A percentile compares a stretch with the other conserved stretches of the same genome.
Evolutionary conservation across 768 basidiomycete species (phyloP).

Genomic region (Naganishia friedmannii): DNA sequence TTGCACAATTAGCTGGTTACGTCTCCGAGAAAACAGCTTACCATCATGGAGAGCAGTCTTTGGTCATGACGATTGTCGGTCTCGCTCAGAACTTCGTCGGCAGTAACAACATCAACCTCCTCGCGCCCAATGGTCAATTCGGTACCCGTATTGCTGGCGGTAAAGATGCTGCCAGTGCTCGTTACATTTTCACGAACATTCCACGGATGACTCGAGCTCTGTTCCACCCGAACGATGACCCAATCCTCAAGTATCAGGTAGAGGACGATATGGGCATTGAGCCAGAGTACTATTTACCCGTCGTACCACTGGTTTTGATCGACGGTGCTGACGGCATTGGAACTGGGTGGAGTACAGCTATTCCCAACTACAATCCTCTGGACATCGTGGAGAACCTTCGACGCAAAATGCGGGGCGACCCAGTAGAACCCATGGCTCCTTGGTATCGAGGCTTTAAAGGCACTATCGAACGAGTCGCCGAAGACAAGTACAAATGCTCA

Average conservation of each 20-base stretch:
- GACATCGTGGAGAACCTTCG: conserved; percentile 87
- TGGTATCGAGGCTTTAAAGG: conserved; percentile 97
- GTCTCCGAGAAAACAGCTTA: conserved; percentile 90
- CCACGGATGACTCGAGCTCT: conserved; percentile 69
- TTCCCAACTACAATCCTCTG: conserved; percentile 86
- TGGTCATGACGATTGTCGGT: conserved; percentile 85
- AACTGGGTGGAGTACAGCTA: conserved; percentile 91
- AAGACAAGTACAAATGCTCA: conserved; percentile 71
- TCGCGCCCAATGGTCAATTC: conserved; percentile 87
- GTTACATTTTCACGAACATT: conserved; percentile 89
- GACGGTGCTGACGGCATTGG: conserved; percentile 98
- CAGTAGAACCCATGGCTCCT: conserved; percentile 78
- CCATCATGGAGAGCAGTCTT: conserved; percentile 89
- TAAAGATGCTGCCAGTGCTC: conserved; percentile 91
- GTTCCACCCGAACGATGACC: conserved; percentile 80
- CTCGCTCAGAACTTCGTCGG: conserved; percentile 93
- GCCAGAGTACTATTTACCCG: conserved; percentile 89
- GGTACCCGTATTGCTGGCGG: conserved; percentile 82
- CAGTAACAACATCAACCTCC: conserved; percentile 87
- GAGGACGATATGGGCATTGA: conserved; percentile 86
- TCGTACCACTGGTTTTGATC: conserved; percentile 80
- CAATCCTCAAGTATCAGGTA: conserved; percentile 73
- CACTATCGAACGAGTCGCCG: conserved; percentile 67
- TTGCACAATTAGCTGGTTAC: conserved; percentile 92
- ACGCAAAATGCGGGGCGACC: conserved; percentile 79